Evolutionary conservation across 768 basidiomycete species (phyloP), one percentile per base, ranked within the genome.

Genomic region (Russula dissimulans): DNA sequence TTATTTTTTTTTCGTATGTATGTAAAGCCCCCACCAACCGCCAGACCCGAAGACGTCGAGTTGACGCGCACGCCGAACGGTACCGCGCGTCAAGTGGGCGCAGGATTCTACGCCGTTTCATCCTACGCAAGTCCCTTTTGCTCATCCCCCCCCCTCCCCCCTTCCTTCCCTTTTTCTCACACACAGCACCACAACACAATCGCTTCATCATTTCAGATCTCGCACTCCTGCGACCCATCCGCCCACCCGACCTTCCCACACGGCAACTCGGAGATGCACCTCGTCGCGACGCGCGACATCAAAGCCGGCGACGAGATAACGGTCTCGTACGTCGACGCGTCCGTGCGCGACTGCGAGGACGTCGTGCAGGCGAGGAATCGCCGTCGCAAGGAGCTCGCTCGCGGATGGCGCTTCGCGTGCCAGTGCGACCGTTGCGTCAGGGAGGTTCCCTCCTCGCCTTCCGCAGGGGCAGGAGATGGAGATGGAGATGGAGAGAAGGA

Each of bases 351-450:
- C 1, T 81, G 68, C 31, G 87, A 89, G 72, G 76, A 76, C 38
- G 63, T 69, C 10, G 69, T 73, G 3, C 83, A 85, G 32, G 81
- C 83, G 54, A 77, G 87, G 57, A 76, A 82, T 57, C 78, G 86
- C 46, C 76, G 90, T 63, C 79, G 91, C 36, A 76, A 78, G 66
- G 87, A 90, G 74, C 79, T 93, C 41, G 88, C 81, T 26, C 79
- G 86, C 45, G 90, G 91, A 38, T 93, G 91, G 91, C 77, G 79
- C 59, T 91, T 92, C 69, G 82, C 87, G 11, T 93, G 91, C 68
- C 71, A 74, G 52, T 93, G 91, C 69, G 71, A 76, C 56, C 79
- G 82, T 46, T 92, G 91, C 69, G 68, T 71, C 41, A 75, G 73
- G 56, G 90, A 92, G 70, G 78, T 70, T 5, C 69, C 60, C 11